A percentile compares a stretch with the other conserved stretches of the same genome.
Evolutionary conservation across 495 filamentous ascomycete species (phyloP).

Genomic region (Friedmanniomyces simplex): DNA sequence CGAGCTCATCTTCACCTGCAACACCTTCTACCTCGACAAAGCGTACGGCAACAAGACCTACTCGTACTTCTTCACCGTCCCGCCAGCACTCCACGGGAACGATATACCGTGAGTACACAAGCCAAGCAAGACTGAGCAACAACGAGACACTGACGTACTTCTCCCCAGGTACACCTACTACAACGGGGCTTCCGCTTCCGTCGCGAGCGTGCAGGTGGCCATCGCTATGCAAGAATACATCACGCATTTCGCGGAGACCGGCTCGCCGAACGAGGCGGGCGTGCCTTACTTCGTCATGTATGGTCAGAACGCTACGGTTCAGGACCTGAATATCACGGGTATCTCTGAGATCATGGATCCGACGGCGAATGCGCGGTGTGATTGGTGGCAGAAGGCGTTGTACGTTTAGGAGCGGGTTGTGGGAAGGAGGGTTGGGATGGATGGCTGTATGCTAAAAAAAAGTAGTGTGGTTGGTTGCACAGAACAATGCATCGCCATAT

Average conservation of each 20-base stretch:
- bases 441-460: neutral
- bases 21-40: conserved; percentile 35
- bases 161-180: conserved; percentile 26
- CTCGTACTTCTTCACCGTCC: conserved; percentile 51
- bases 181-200: conserved; percentile 34
- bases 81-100: conserved; percentile 44
- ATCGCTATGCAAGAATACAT: conserved; percentile 50
- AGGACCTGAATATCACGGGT: conserved; percentile 35
- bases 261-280: conserved; percentile 35
- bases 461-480: neutral
- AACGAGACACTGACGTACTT: neutral
- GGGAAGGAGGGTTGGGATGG: too few relatives aligned
- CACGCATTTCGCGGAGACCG: conserved; percentile 43
- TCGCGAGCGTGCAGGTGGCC: conserved; percentile 40
- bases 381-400: conserved; percentile 40
- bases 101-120: conserved; percentile 38
- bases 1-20: conserved; percentile 42
- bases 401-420: conserved; percentile 7
- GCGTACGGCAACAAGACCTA: conserved; percentile 45
- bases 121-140: too few relatives aligned
- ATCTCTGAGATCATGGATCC: conserved; percentile 37
- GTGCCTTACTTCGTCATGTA: conserved; percentile 36
- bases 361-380: conserved; percentile 36
- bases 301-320: conserved; percentile 31
- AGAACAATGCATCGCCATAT: too few relatives aligned